A percentile compares a stretch with the other conserved stretches of the same genome.
Evolutionary conservation across 1,284 basidiomycete genomes (phyloP).

Genomic region (Cutaneotrichosporon cavernicola): DNA sequence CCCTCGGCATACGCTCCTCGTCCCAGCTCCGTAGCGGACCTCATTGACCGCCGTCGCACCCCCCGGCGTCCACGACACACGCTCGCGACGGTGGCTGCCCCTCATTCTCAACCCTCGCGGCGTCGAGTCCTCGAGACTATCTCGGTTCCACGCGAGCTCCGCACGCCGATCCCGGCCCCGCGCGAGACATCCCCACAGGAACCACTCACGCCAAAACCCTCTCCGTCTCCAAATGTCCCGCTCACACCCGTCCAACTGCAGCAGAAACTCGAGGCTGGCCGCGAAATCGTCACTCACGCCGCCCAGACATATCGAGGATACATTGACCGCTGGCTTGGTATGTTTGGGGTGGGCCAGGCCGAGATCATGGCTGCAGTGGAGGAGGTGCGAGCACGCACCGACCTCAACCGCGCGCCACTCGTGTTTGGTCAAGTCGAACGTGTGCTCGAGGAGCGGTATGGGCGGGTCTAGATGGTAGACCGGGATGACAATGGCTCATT

Average conservation of each 20-base stretch:
- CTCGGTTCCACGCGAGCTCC: neutral
- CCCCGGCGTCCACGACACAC: neutral
- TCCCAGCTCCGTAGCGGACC: constrained; percentile 1
- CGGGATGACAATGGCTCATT: neutral
- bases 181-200: neutral
- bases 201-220: neutral
- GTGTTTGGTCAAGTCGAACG: constrained; percentile 4
- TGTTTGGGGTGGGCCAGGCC: neutral
- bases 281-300: neutral
- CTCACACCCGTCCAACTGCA: neutral
- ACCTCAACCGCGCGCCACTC: neutral
- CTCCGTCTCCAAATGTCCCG: neutral
- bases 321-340: neutral
- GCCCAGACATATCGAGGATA: neutral
- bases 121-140: neutral
- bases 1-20: neutral
- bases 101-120: neutral
- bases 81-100: neutral
- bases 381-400: neutral
- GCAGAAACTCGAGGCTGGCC: constrained; percentile 1
- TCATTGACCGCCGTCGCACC: neutral
- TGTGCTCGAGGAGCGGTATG: neutral
- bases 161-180: neutral
- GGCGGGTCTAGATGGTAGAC: neutral
- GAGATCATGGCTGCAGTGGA: constrained; percentile 6